These are phyloP conservation scores for Solanum habrochaites DNA, from an alignment of 257 asterid species.

Conservation along the genomic window DNA sequence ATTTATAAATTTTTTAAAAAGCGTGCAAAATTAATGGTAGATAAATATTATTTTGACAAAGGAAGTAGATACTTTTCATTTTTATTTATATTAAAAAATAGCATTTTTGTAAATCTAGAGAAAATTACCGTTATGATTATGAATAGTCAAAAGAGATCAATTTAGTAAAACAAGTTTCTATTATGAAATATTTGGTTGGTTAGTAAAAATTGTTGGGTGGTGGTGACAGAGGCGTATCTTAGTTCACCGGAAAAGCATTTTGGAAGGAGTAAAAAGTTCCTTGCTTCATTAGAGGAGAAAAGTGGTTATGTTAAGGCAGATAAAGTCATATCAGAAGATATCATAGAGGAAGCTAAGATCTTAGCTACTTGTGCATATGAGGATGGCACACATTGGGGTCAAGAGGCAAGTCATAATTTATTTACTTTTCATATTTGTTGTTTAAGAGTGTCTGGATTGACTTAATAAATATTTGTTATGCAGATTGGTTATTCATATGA, in stretches of 20 bases:
- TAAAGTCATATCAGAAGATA: background rate
- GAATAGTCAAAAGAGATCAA: background rate
- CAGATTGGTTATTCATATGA: constrained; percentile 75
- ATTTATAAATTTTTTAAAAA: too few relatives aligned
- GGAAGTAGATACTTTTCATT: background rate
- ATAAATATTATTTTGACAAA: too few relatives aligned
- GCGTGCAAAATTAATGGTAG: too few relatives aligned
- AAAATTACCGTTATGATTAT: background rate
- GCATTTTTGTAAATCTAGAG: background rate
- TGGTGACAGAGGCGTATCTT: background rate
- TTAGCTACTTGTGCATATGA: background rate
- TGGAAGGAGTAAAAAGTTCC: background rate
- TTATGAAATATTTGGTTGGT: background rate
- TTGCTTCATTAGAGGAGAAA: background rate
- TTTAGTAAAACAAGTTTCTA: background rate
- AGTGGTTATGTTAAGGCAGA: background rate
- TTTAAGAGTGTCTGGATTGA: too few relatives aligned
- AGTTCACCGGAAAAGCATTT: background rate
- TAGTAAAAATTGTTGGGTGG: background rate
- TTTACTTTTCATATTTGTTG: too few relatives aligned
- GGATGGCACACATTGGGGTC: constrained; percentile 1
- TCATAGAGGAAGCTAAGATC: background rate
- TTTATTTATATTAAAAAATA: background rate
- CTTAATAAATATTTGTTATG: background rate
- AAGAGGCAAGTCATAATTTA: background rate